These are phyloP conservation scores for Fusarium subtropicale DNA, from an alignment of 2,329 filamentous ascomycete species.

Conservation along the genomic window DNA sequence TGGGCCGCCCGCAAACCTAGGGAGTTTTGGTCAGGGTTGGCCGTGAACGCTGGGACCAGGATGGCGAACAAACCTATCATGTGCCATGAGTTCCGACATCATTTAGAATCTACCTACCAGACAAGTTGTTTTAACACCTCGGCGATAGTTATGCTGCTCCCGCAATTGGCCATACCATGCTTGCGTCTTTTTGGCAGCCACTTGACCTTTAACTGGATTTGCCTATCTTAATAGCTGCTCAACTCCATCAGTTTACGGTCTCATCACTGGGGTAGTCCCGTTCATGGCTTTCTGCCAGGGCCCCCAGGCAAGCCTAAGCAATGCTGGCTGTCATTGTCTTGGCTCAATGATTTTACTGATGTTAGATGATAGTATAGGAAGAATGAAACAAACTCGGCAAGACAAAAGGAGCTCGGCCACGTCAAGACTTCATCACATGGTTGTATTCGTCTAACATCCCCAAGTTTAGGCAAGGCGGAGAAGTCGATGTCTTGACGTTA, in stretches of 20 bases:
- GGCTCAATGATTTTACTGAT: not conserved
- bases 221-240: not conserved
- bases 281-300: not conserved
- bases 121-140: not conserved
- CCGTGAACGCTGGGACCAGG: constrained; percentile 22
- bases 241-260: not conserved
- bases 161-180: not conserved
- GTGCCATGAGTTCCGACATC: constrained; percentile 3
- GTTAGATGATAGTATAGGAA: not conserved
- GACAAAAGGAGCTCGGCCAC: not conserved
- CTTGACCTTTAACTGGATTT: not conserved
- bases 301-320: not conserved
- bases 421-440: constrained; percentile 44
- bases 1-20: constrained; percentile 25
- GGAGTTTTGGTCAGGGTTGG: constrained; percentile 9
- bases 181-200: not conserved
- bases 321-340: not conserved
- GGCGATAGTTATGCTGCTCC: not conserved
- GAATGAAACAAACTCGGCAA: not conserved
- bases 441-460: constrained; percentile 46
- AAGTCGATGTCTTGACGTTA: constrained; percentile 35
- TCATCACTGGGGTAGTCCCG: not conserved
- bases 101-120: not conserved
- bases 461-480: constrained; percentile 39
- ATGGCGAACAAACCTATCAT: not conserved